Evolutionary conservation across 2,329 filamentous ascomycete genomes (phyloP).

Genomic region (Nemania bipapillata): DNA sequence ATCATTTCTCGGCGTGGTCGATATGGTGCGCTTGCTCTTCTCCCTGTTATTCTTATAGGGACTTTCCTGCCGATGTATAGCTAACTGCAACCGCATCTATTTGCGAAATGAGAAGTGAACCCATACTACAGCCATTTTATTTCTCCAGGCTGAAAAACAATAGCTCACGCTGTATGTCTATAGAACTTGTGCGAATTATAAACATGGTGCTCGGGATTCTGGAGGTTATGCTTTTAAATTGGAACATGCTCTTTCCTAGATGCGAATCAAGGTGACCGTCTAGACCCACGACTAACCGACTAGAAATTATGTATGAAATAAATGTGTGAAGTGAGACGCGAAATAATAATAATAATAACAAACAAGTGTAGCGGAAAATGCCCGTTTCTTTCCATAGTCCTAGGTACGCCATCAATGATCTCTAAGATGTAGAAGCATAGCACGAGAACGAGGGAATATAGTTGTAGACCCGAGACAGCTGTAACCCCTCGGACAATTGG

Average conservation of each 20-base stretch:
- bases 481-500: not conserved
- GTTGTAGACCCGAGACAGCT: not conserved
- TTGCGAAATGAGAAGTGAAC: not conserved
- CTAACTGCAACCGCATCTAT: not conserved
- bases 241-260: conserved; percentile 34
- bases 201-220: not conserved
- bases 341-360: not conserved
- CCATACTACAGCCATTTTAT: not conserved
- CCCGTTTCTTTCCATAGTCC: conserved; percentile 27
- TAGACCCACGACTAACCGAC: conserved; percentile 31
- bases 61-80: not conserved
- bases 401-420: conserved; percentile 33
- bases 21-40: not conserved
- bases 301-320: conserved; percentile 32
- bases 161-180: not conserved
- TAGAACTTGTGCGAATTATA: not conserved
- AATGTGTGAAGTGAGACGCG: conserved; percentile 4
- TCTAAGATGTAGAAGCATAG: conserved; percentile 19
- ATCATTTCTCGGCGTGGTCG: not conserved
- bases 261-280: conserved; percentile 38
- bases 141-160: not conserved
- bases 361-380: conserved; percentile 6
- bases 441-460: conserved; percentile 10
- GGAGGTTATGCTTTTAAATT: conserved; percentile 7
- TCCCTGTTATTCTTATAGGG: not conserved